phyloP scores from a whole-genome alignment of 2,329 filamentous ascomycete genomes.

The Alternaria gansuensis region DNA sequence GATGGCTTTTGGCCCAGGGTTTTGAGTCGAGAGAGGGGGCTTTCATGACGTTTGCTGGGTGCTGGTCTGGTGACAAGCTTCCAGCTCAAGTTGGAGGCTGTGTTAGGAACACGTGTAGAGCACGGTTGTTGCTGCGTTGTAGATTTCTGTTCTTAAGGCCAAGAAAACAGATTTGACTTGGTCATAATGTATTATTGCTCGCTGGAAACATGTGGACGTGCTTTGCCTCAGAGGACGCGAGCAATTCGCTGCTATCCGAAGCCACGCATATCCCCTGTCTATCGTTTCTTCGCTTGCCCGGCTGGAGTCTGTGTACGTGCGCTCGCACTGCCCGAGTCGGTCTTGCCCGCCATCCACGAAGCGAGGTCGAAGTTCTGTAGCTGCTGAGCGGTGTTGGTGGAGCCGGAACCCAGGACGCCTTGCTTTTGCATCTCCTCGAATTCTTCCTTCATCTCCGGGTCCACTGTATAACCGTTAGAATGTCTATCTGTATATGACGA shows the following conservation, averaged over 20 bases:
- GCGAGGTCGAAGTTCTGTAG: conserved; percentile 73
- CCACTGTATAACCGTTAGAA: conserved; percentile 70
- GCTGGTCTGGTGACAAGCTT: neutral
- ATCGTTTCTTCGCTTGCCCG: conserved; percentile 38
- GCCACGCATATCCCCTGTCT: conserved; percentile 1
- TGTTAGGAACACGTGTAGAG: neutral
- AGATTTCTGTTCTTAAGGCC: neutral
- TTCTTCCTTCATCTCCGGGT: conserved; percentile 92
- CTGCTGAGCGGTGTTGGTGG: conserved; percentile 57
- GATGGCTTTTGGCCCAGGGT: neutral
- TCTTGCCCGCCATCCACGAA: conserved; percentile 71
- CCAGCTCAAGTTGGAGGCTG: neutral
- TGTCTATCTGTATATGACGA: neutral
- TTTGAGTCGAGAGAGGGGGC: neutral
- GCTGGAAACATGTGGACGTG: neutral
- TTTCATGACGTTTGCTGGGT: neutral
- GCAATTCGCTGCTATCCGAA: neutral
- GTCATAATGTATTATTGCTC: conserved; percentile 4
- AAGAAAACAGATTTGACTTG: neutral
- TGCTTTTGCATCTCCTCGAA: conserved; percentile 89
- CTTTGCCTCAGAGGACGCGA: neutral
- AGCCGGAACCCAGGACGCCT: conserved; percentile 64
- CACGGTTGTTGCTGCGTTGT: neutral
- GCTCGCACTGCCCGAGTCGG: conserved; percentile 33
- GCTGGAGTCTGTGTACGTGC: conserved; percentile 43